Evolutionary conservation across 2,329 filamentous ascomycete genomes (phyloP).

Genomic region (Penicillium sp.): DNA sequence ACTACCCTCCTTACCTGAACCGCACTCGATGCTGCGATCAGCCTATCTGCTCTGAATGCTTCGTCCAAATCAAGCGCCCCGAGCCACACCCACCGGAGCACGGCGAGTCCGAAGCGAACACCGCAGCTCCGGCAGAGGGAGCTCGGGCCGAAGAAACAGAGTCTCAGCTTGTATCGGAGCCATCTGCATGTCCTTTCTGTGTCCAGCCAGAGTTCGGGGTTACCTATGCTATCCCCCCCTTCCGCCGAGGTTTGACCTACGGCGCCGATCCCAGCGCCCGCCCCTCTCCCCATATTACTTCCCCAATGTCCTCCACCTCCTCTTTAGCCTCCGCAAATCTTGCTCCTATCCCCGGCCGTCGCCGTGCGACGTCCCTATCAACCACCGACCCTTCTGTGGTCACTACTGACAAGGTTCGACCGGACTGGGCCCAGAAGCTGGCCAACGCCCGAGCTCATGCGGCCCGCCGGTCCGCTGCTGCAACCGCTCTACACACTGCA

Average conservation of each 20-base stretch:
- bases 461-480: slow-evolving; percentile 82
- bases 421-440: slow-evolving; percentile 91
- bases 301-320: slow-evolving; percentile 83
- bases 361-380: slow-evolving; percentile 70
- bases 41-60: slow-evolving; percentile 95
- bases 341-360: slow-evolving; percentile 44
- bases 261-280: slow-evolving; percentile 53
- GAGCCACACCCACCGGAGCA: slow-evolving; percentile 90
- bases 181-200: slow-evolving; percentile 91
- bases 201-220: slow-evolving; percentile 93
- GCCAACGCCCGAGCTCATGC: slow-evolving; percentile 81
- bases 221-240: slow-evolving; percentile 87
- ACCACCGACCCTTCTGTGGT: slow-evolving; percentile 82
- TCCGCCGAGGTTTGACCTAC: slow-evolving; percentile 79
- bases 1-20: slow-evolving; percentile 93
- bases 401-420: slow-evolving; percentile 86
- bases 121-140: slow-evolving; percentile 30
- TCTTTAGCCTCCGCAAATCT: slow-evolving; percentile 65
- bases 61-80: slow-evolving; percentile 94
- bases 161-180: slow-evolving; percentile 78
- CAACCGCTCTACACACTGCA: slow-evolving; percentile 90
- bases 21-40: slow-evolving; percentile 94
- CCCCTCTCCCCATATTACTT: slow-evolving; percentile 54
- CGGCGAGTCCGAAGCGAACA: slow-evolving; percentile 48
- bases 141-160: slow-evolving; percentile 48